Evolutionary conservation across 306 rosid species (phyloP).

Genomic region (Rubus idaeus): DNA sequence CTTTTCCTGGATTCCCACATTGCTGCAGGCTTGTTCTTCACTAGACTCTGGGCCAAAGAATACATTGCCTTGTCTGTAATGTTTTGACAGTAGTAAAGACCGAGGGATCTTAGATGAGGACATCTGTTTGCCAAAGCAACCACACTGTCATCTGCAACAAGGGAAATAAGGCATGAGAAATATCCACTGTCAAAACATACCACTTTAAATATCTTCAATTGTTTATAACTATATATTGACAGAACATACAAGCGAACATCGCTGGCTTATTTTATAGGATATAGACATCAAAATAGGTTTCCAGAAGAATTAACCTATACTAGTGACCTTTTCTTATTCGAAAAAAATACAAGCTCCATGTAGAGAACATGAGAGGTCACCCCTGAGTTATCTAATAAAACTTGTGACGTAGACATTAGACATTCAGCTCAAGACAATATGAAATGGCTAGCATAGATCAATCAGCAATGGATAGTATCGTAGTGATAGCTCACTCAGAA

Average conservation of each 20-base stretch:
- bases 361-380: background rate
- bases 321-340: background rate
- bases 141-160: conserved; percentile 84
- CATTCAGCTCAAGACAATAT: background rate
- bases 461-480: background rate
- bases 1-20: conserved; percentile 68
- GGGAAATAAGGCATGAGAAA: background rate
- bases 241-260: background rate
- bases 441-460: background rate
- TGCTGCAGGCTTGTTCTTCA: conserved; percentile 53
- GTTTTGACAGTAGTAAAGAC: conserved; percentile 87
- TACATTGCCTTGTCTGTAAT: conserved; percentile 96
- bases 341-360: background rate
- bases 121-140: conserved; percentile 83
- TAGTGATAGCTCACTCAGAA: background rate
- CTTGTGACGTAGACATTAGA: background rate
- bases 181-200: background rate
- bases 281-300: background rate
- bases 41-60: conserved; percentile 77
- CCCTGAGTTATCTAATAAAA: background rate
- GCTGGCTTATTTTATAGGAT: background rate
- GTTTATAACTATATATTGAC: background rate
- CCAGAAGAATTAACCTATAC: background rate
- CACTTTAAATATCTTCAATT: background rate
- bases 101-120: conserved; percentile 76